Evolutionary conservation across 2,329 filamentous ascomycete genomes (phyloP).

Genomic region (Metarhizium rileyi): DNA sequence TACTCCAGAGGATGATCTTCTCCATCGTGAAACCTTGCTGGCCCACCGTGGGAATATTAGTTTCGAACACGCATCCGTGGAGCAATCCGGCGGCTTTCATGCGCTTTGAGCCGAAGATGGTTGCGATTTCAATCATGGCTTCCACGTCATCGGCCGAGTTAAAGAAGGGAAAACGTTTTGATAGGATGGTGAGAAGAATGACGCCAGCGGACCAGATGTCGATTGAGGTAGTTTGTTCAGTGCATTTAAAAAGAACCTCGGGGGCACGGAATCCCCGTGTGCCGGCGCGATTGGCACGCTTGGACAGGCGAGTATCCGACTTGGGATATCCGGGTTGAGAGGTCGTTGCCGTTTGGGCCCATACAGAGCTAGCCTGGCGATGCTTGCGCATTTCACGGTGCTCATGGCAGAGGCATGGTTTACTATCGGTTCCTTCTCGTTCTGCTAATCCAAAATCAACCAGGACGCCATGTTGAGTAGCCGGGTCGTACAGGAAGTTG

Average conservation of each 20-base stretch:
- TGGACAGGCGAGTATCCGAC: slow-evolving; percentile 76
- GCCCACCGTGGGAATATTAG: slow-evolving; percentile 82
- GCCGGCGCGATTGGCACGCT: slow-evolving; percentile 86
- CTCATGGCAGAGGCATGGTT: slow-evolving; percentile 75
- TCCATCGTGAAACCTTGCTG: slow-evolving; percentile 78
- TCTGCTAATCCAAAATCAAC: slow-evolving; percentile 99
- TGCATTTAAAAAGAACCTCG: slow-evolving; percentile 95
- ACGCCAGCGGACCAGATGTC: slow-evolving; percentile 97
- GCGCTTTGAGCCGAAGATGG: slow-evolving; percentile 76
- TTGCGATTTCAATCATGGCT: slow-evolving; percentile 93
- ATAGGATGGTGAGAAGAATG: slow-evolving; percentile 91
- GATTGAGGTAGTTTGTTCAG: slow-evolving; percentile 84
- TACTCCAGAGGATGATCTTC: slow-evolving; percentile 94
- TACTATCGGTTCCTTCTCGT: slow-evolving; percentile 64
- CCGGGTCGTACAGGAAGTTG: slow-evolving; percentile 88
- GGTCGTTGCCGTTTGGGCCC: slow-evolving; percentile 39
- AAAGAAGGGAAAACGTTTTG: slow-evolving; percentile 92
- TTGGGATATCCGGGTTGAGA: slow-evolving; percentile 69
- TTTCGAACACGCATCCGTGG: slow-evolving; percentile 88
- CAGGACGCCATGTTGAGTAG: slow-evolving; percentile 71
- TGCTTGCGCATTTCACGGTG: slow-evolving; percentile 50
- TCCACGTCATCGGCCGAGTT: slow-evolving; percentile 98
- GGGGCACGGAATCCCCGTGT: slow-evolving; percentile 93
- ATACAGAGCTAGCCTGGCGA: slow-evolving; percentile 47
- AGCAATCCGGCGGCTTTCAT: slow-evolving; percentile 78